Base-by-base conservation (phyloP, 78 protist species). In the Protostelium mycophagum region DNA sequence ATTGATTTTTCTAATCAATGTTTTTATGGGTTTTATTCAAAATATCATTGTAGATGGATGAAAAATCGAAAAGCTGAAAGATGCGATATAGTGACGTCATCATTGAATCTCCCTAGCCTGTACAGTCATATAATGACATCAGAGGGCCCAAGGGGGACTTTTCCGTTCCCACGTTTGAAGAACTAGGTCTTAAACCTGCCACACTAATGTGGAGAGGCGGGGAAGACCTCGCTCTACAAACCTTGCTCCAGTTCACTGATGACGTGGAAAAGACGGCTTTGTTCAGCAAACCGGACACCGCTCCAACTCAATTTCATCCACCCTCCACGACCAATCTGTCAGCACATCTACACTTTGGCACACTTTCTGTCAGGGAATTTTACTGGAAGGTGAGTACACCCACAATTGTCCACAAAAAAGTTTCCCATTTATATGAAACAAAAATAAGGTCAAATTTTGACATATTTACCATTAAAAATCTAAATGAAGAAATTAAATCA, bases 121-220 rank as follows among this genome's bases (percentile, higher is more conserved):
- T 16, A 5, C 31, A 25, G 31, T 51, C 31, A 5, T 51, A 51
- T 16, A 16, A 51, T 51, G 5, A 5, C 73, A 51, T 51, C 16
- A 51, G 73, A 51, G 73, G 73, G 73, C 73, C 73, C 73, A 51
- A 51, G 73, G 73, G 73, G 16, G 73, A 51, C 73, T 51, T 51
- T 16, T 51, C 73, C 73, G 73, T 51, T 51, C 73, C 73, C 73
- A 51, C 73, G 31, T 51, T 51, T 16, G 73, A 51, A 51, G 73
- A 51, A 16, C 73, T 51, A 16, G 73, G 73, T 51, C 73, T 51
- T 16, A 51, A 51, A 51, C 73, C 73, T 16, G 73, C 73, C 73
- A 51, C 73, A 25, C 16, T 16, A 25, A 5, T 16, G 16, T 51
- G 73, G 73, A 5, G 73, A 5, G 73, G 73, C 16, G 73, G 73